A percentile compares a stretch with the other conserved stretches of the same genome.
phyloP scores from a whole-genome alignment of 495 filamentous ascomycete species.

The Aspergillus nidulans region DNA sequence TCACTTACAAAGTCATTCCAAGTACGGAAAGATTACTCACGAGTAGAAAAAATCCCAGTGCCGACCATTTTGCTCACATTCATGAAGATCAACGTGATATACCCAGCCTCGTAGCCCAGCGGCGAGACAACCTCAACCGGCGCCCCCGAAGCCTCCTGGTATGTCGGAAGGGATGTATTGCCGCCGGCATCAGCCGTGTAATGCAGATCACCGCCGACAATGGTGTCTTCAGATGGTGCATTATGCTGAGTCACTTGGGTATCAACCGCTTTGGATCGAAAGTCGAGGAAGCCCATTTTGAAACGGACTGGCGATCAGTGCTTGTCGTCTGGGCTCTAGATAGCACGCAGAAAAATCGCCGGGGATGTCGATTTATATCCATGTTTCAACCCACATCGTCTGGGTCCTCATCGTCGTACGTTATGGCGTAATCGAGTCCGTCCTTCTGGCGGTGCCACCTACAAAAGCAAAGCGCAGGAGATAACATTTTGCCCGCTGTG shows the following conservation, averaged over 20 bases:
- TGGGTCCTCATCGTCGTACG: slow-evolving; percentile 4
- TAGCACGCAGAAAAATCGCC: background rate
- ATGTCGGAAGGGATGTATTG: slow-evolving; percentile 53
- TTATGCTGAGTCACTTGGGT: slow-evolving; percentile 2
- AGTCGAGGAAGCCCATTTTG: background rate
- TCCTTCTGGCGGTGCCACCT: slow-evolving; percentile 2
- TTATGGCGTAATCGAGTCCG: slow-evolving; percentile 10
- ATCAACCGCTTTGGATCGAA: background rate
- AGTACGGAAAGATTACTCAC: slow-evolving; percentile 29
- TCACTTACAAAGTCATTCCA: background rate
- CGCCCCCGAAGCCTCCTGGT: slow-evolving; percentile 60
- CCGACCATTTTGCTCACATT: slow-evolving; percentile 66
- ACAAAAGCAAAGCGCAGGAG: background rate
- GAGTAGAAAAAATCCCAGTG: slow-evolving; percentile 62
- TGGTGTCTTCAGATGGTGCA: slow-evolving; percentile 14
- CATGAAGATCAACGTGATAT: slow-evolving; percentile 53
- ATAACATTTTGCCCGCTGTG: background rate
- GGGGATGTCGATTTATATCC: background rate
- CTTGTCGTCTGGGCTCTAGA: background rate
- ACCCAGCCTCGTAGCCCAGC: slow-evolving; percentile 55
- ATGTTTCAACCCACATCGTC: background rate
- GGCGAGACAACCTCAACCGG: slow-evolving; percentile 57
- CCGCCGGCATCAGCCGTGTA: slow-evolving; percentile 50
- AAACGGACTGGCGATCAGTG: background rate
- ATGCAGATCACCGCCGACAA: slow-evolving; percentile 37